Conservation (phyloP, 2,329 filamentous ascomycete species). For the Monosporascus sp. region DNA sequence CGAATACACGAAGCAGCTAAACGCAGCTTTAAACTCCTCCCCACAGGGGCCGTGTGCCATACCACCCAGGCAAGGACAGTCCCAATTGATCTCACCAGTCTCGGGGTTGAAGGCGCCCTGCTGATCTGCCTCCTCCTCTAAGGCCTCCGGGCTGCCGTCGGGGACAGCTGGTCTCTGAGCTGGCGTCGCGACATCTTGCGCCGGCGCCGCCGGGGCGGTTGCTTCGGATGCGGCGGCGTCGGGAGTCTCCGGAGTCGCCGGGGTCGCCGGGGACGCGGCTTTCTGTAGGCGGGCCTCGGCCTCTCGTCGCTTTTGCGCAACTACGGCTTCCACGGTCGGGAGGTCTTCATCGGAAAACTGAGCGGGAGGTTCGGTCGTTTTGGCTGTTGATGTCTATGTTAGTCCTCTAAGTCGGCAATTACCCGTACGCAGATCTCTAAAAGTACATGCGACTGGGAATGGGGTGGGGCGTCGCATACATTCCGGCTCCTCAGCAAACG, state of each 20-base stretch:
- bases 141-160: conserved; percentile 39
- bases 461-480: conserved; percentile 47
- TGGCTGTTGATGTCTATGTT: conserved; percentile 10
- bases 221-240: conserved; percentile 10
- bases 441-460: neutral
- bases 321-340: conserved; percentile 61
- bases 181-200: conserved; percentile 17
- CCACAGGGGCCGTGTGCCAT: conserved; percentile 97
- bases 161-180: conserved; percentile 5
- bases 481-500: conserved; percentile 78
- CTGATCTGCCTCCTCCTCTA: conserved; percentile 77
- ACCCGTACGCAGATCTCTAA: conserved; percentile 1
- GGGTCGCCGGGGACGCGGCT: conserved; percentile 24
- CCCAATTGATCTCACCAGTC: conserved; percentile 99
- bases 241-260: conserved; percentile 18
- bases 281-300: conserved; percentile 30
- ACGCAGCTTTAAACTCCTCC: conserved; percentile 89
- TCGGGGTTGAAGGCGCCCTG: conserved; percentile 97
- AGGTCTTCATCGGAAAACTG: conserved; percentile 53
- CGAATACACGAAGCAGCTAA: conserved; percentile 98
- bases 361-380: conserved; percentile 37
- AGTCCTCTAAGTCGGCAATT: too few species aligned
- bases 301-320: conserved; percentile 57
- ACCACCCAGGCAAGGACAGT: conserved; percentile 92
- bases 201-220: conserved; percentile 21